These are phyloP conservation scores for Syzygium malaccense DNA, from an alignment of 441 rosid genomes.

Conservation along the genomic window DNA sequence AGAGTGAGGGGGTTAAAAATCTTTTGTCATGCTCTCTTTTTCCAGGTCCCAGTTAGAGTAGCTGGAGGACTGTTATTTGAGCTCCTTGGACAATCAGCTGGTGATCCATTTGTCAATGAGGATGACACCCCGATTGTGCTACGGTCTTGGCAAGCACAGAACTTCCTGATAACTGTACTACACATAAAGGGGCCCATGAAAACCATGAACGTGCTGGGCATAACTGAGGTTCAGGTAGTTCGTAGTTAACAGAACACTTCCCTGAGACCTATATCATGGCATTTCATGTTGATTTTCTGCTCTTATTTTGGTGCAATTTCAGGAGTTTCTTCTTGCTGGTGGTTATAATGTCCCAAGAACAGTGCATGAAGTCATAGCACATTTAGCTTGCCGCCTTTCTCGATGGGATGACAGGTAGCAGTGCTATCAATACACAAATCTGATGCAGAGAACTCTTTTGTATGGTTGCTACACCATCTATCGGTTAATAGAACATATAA, in stretches of 20 bases:
- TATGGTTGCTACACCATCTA: neutral
- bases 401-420: conserved; percentile 96
- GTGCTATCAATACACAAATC: neutral
- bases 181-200: conserved; percentile 66
- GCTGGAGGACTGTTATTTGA: conserved; percentile 97
- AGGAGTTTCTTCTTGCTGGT: conserved; percentile 86
- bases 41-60: conserved; percentile 91
- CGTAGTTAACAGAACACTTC: neutral
- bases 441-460: neutral
- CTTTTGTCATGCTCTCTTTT: neutral
- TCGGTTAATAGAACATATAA: neutral
- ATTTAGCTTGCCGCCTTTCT: conserved; percentile 65
- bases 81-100: conserved; percentile 92
- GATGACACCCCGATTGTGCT: conserved; percentile 91
- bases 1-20: neutral
- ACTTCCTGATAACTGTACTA: conserved; percentile 70
- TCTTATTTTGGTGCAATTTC: neutral
- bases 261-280: neutral
- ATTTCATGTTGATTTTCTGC: neutral
- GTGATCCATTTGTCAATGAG: conserved; percentile 84
- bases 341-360: conserved; percentile 80
- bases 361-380: conserved; percentile 86
- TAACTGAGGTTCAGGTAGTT: conserved; percentile 91
- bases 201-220: conserved; percentile 55
- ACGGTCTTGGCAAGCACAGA: conserved; percentile 94